Evolutionary conservation across 306 rosid genomes (phyloP).

Genomic region (Dalbergia oliveri): DNA sequence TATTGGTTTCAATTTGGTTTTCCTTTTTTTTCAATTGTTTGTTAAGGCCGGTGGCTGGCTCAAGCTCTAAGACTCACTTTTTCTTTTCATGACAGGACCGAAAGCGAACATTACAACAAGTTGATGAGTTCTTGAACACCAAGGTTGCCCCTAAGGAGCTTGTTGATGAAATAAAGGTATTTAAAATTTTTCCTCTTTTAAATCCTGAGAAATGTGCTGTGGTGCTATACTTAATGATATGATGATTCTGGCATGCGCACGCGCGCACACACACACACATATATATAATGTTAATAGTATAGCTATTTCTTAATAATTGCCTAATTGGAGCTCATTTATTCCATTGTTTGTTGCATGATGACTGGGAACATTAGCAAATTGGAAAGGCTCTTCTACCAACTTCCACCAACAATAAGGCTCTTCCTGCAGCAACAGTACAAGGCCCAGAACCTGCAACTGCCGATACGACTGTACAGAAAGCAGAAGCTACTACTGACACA

Average conservation of each 20-base stretch:
- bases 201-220: background rate
- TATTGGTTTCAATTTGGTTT: too few relatives aligned
- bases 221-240: too few relatives aligned
- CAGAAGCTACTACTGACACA: slow-evolving; percentile 56
- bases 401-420: slow-evolving; percentile 61
- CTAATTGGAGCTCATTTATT: background rate
- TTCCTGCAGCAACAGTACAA: slow-evolving; percentile 66
- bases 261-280: too few relatives aligned
- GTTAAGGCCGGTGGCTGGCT: background rate
- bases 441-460: background rate
- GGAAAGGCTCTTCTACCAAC: slow-evolving; percentile 87
- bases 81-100: slow-evolving; percentile 69
- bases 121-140: slow-evolving; percentile 83
- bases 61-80: background rate
- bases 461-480: slow-evolving; percentile 48
- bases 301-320: slow-evolving; percentile 2
- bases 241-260: too few relatives aligned
- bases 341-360: slow-evolving; percentile 34
- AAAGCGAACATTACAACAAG: slow-evolving; percentile 69
- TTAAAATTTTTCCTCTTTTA: background rate
- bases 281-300: background rate
- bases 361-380: slow-evolving; percentile 67
- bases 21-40: slow-evolving; percentile 12
- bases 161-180: slow-evolving; percentile 82
- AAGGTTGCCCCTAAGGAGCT: slow-evolving; percentile 93